phyloP scores from a whole-genome alignment of 768 basidiomycete genomes.

The Suillus spraguei region DNA sequence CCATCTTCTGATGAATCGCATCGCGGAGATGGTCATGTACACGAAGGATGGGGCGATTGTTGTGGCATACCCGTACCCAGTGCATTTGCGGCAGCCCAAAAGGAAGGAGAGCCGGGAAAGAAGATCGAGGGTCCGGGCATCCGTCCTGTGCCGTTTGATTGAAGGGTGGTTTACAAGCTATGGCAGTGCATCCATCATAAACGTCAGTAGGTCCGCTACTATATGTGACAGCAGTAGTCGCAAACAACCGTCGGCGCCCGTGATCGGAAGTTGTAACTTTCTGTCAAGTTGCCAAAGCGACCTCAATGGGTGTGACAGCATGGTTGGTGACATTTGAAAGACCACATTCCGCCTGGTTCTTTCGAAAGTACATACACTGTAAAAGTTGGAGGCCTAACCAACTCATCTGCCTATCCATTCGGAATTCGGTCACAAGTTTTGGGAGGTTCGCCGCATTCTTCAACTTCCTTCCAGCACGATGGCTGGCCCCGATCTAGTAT shows the following conservation, averaged over 20 bases:
- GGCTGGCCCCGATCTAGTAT: neutral
- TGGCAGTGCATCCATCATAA: neutral
- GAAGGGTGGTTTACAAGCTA: conserved; percentile 18
- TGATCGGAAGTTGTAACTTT: neutral
- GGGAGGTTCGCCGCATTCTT: neutral
- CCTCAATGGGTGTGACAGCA: neutral
- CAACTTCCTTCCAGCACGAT: neutral
- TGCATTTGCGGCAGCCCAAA: conserved; percentile 72
- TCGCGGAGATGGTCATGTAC: conserved; percentile 25
- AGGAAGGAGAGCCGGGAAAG: conserved; percentile 37
- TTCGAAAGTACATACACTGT: no score
- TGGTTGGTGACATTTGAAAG: neutral
- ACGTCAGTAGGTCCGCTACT: neutral
- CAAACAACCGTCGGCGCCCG: neutral
- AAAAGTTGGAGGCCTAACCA: no score
- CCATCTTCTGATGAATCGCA: conserved; percentile 30
- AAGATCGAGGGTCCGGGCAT: conserved; percentile 63
- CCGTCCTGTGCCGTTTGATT: conserved; percentile 83
- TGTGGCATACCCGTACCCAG: conserved; percentile 90
- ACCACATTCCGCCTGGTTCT: neutral
- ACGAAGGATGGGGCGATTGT: conserved; percentile 84
- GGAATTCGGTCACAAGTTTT: neutral
- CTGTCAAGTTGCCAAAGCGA: neutral
- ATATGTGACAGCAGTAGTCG: neutral
- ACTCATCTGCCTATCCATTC: neutral